Evolutionary conservation across 768 basidiomycete genomes (phyloP).

Genomic region (Serendipita vermifera): DNA sequence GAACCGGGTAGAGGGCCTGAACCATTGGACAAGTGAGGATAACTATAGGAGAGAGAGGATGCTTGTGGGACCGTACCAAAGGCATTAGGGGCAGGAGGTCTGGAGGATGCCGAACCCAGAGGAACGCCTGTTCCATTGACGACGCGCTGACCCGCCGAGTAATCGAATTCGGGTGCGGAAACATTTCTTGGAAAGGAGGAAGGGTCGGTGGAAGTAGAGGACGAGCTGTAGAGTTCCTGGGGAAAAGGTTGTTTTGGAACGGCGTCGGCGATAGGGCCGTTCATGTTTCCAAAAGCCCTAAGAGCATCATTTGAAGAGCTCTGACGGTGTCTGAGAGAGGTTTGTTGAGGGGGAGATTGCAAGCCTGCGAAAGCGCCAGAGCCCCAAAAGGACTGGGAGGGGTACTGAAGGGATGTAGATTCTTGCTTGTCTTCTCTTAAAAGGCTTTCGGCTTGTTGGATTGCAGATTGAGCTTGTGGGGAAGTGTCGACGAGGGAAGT

Average conservation of each 20-base stretch:
- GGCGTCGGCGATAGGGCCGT: neutral
- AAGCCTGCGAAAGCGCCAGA: neutral
- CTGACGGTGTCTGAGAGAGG: conserved; percentile 5
- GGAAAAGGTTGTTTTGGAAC: neutral
- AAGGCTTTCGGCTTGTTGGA: neutral
- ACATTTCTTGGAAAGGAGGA: neutral
- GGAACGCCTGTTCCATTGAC: neutral
- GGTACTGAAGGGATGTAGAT: neutral
- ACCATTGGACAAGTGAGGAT: neutral
- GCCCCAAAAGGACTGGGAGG: no score
- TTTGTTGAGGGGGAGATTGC: conserved; percentile 6
- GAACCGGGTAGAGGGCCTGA: neutral
- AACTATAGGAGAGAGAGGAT: neutral
- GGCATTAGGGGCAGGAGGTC: neutral
- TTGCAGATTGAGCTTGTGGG: neutral
- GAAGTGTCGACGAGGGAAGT: neutral
- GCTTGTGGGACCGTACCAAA: neutral
- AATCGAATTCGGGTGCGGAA: neutral
- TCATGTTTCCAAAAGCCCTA: neutral
- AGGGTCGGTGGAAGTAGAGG: neutral
- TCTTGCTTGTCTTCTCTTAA: neutral
- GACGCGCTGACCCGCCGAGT: neutral
- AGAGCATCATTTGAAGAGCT: conserved; percentile 1
- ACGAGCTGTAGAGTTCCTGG: conserved; percentile 7
- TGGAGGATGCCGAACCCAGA: neutral